Evolutionary conservation across 75 land plant genomes (phyloP).

Genomic region (Gnetum montanum): DNA sequence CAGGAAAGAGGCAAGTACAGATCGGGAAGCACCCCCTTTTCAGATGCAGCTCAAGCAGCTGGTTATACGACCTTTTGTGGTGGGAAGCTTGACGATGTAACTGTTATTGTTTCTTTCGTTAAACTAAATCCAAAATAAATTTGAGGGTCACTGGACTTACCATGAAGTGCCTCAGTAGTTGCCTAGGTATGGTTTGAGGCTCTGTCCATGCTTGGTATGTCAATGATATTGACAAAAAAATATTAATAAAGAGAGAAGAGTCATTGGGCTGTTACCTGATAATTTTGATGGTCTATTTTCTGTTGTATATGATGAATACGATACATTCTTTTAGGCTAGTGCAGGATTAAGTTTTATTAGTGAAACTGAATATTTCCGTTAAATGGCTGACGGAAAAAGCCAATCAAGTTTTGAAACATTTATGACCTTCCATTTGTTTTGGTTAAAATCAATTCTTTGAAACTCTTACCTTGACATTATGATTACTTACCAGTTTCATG

Average conservation of each 20-base stretch:
- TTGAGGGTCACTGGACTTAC: neutral
- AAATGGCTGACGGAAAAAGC: no score
- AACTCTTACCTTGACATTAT: no score
- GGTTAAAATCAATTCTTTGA: no score
- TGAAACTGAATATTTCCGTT: neutral
- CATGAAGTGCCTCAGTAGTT: neutral
- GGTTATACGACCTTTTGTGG: constrained; percentile 51
- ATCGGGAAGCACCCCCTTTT: constrained; percentile 58
- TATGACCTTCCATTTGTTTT: no score
- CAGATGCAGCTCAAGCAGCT: constrained; percentile 56
- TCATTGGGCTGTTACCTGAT: neutral
- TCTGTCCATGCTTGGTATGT: neutral
- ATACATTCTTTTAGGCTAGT: neutral
- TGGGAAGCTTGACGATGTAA: constrained; percentile 86
- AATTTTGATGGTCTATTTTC: neutral
- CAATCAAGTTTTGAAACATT: no score
- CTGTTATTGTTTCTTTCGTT: constrained; percentile 67
- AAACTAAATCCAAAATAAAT: neutral
- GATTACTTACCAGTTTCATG: no score
- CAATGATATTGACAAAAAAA: neutral
- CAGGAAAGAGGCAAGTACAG: constrained; percentile 48
- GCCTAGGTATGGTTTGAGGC: neutral
- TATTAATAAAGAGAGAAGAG: neutral
- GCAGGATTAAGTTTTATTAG: neutral
- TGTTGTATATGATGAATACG: neutral